These are phyloP conservation scores for Dipodascus geniculatus DNA, from an alignment of 805 yeast genomes.

Conservation along the genomic window DNA sequence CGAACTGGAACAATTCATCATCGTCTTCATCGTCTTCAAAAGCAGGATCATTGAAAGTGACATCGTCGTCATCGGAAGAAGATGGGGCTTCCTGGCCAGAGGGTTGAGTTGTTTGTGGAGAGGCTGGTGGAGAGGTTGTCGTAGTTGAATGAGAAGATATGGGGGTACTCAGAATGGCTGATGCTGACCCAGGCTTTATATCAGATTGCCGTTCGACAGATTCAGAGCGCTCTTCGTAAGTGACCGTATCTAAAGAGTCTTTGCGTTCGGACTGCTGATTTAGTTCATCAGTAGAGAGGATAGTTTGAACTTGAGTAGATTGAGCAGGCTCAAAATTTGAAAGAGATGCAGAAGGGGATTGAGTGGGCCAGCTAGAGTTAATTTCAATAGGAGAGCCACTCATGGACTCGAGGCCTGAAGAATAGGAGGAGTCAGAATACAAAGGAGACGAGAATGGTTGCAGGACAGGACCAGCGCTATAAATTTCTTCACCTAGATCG, in stretches of 20 bases:
- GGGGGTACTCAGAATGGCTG: too few species aligned
- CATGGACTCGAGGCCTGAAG: not conserved
- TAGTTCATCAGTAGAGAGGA: not conserved
- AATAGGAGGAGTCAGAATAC: not conserved
- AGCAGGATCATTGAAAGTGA: not conserved
- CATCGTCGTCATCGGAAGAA: not conserved
- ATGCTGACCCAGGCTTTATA: not conserved
- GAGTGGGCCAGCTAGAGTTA: slow-evolving; percentile 1
- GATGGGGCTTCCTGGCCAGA: not conserved
- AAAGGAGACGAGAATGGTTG: slow-evolving; percentile 3
- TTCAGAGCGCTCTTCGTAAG: not conserved
- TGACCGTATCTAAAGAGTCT: not conserved
- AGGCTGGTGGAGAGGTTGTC: too few species aligned
- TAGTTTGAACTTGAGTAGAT: slow-evolving; percentile 1
- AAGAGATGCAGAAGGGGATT: not conserved
- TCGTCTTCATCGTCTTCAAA: slow-evolving; percentile 5
- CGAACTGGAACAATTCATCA: slow-evolving; percentile 15
- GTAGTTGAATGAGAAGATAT: too few species aligned
- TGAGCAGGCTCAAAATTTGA: not conserved
- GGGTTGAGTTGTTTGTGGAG: not conserved
- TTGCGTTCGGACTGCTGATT: not conserved
- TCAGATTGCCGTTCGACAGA: not conserved
- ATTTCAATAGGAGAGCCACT: not conserved
- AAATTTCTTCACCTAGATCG: not conserved
- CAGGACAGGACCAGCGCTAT: not conserved